Evolutionary conservation across 805 yeast genomes (phyloP).

Genomic region (Cyberlindnera galapagoensis): DNA sequence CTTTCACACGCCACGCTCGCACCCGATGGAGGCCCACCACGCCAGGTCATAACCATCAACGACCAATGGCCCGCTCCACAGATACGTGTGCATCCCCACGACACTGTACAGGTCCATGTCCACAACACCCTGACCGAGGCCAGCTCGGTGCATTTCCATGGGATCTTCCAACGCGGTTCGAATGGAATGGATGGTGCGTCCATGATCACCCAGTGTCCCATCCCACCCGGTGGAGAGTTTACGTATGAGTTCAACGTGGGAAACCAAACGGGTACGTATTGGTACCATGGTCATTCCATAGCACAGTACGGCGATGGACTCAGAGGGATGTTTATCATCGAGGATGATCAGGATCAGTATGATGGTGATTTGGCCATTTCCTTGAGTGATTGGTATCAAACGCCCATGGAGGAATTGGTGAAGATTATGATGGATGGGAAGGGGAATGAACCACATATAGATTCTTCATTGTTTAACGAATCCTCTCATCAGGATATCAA

Average conservation of each 20-base stretch:
- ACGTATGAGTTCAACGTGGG: conserved; percentile 34
- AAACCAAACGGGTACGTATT: conserved; percentile 41
- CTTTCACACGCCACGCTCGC: conserved; percentile 34
- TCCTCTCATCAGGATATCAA: conserved; percentile 36
- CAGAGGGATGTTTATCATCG: conserved; percentile 36
- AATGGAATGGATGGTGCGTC: conserved; percentile 89
- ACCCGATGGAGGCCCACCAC: conserved; percentile 49
- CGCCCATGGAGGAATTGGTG: conserved; percentile 29
- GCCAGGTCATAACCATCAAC: conserved; percentile 56
- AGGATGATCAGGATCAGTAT: conserved; percentile 23
- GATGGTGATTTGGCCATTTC: conserved; percentile 41
- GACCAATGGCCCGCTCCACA: conserved; percentile 46
- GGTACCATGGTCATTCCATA: conserved; percentile 50
- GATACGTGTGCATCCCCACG: conserved; percentile 34
- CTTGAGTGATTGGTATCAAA: conserved; percentile 46
- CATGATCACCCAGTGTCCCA: conserved; percentile 59
- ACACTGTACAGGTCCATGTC: conserved; percentile 35
- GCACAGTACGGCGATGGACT: conserved; percentile 45
- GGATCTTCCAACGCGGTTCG: conserved; percentile 69
- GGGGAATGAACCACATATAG: conserved; percentile 46
- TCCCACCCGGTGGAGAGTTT: conserved; percentile 36
- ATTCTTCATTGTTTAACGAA: conserved; percentile 40
- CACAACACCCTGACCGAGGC: conserved; percentile 34
- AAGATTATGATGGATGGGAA: conserved; percentile 29
- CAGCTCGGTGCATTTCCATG: conserved; percentile 83